A percentile compares a stretch with the other conserved stretches of the same genome.
Conservation (phyloP, 2,329 filamentous ascomycete genomes). For the Fusarium sp. region DNA sequence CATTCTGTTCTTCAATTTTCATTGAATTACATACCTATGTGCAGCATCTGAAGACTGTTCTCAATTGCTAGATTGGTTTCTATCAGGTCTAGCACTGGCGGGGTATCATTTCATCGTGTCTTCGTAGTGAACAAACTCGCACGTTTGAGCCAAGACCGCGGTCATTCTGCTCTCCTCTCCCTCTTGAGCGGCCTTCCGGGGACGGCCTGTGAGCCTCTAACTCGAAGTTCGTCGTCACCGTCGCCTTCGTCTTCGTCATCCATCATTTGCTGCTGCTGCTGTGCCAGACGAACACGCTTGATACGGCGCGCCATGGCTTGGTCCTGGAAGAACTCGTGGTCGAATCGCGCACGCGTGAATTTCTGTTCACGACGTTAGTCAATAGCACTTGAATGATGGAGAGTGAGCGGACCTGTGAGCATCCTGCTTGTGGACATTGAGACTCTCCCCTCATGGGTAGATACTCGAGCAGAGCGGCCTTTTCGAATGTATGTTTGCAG, state of each 20-base stretch:
- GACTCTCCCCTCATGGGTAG: conserved; percentile 55
- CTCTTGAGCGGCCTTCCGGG: conserved; percentile 37
- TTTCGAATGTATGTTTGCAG: conserved; percentile 80
- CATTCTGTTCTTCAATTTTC: neutral
- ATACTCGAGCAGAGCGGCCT: conserved; percentile 66
- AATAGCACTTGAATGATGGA: neutral
- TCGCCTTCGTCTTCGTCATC: conserved; percentile 41
- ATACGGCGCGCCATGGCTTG: conserved; percentile 66
- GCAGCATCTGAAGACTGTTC: neutral
- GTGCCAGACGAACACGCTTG: conserved; percentile 59
- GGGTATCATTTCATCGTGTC: conserved; percentile 37
- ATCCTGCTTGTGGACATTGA: conserved; percentile 73
- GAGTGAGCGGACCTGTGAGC: conserved; percentile 59
- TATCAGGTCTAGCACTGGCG: neutral
- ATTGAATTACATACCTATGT: neutral
- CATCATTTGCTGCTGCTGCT: conserved; percentile 53
- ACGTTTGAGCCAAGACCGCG: neutral
- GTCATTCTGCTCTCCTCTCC: conserved; percentile 26
- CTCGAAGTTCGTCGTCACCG: conserved; percentile 35
- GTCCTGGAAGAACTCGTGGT: conserved; percentile 65
- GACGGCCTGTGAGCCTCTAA: conserved; percentile 37
- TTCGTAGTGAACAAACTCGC: conserved; percentile 15
- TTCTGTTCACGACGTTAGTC: conserved; percentile 48
- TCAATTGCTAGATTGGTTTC: neutral
- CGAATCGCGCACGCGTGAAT: conserved; percentile 51